These are phyloP conservation scores for Ruellia speciosa DNA, from an alignment of 305 asterid genomes.

Conservation along the genomic window DNA sequence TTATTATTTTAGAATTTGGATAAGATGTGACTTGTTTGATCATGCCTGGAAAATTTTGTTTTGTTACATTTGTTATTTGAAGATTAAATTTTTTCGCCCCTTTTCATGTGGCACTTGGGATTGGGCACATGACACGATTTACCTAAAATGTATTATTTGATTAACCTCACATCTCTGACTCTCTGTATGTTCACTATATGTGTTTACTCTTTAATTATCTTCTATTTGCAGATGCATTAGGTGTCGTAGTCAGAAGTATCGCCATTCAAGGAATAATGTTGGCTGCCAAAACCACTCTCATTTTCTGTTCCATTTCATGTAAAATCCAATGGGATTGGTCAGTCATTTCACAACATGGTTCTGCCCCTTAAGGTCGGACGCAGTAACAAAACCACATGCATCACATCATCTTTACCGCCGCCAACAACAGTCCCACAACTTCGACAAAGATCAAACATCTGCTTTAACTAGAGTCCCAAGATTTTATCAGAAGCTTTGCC, in stretches of 20 bases:
- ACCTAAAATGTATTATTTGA: too few relatives aligned
- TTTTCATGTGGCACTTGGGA: too few relatives aligned
- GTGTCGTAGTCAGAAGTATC: background rate
- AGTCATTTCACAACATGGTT: conserved; percentile 17
- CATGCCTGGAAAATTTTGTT: too few relatives aligned
- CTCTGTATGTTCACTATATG: too few relatives aligned
- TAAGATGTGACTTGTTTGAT: too few relatives aligned
- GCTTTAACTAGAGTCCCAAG: conserved; percentile 59
- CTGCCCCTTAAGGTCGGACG: conserved; percentile 17
- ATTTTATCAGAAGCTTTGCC: conserved; percentile 77
- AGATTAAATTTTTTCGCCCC: too few relatives aligned
- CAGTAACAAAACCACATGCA: background rate
- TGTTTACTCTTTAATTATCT: too few relatives aligned
- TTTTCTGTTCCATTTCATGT: conserved; percentile 11
- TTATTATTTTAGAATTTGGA: too few relatives aligned
- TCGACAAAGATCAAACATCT: conserved; percentile 28
- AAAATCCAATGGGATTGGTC: conserved; percentile 22
- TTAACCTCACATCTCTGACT: too few relatives aligned
- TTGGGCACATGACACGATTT: too few relatives aligned
- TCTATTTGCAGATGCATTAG: background rate
- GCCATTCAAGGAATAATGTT: background rate
- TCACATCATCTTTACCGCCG: conserved; percentile 41
- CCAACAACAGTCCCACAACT: conserved; percentile 28
- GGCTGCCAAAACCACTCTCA: background rate
- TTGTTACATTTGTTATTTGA: too few relatives aligned